Base-by-base conservation (phyloP, 73 alveolate species). In the Paramecium tetraurelia region DNA sequence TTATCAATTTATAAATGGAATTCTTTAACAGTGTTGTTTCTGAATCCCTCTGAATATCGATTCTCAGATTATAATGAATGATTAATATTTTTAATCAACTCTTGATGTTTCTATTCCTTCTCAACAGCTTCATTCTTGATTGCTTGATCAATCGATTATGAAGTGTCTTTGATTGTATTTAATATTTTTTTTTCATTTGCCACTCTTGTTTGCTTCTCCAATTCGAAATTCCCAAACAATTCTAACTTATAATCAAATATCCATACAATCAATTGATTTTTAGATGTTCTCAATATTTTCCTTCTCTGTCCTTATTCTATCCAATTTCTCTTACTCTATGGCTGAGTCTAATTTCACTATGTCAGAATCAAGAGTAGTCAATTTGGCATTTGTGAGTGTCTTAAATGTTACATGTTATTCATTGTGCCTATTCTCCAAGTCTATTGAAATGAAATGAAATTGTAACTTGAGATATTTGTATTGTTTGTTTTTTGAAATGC, bases 291-390 rank as follows among this genome's bases (percentile, higher is more conserved):
- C 89, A 7, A 76, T 76, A 36, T 76, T 76, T 20, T 76, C 89
- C 43, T 43, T 76, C 20, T 76, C 89, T 35, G 89, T 43, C 7
- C 41, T 76, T 14, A 76, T 76, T 36, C 89, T 36, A 76, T 76
- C 89, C 12, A 38, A 33, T 76, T 76, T 76, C 43, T 76, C 89
- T 76, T 76, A 76, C 16, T 76, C 89, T 35, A 76, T 76, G 4
- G 89, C 89, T 43, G 40, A 9, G 20, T 76, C 89, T 21, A 76
- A 76, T 38, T 33, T 38, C 1, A 76, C 89, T 40, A 76, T 43
- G 20, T 76, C 89, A 38, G 40, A 33, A 76, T 76, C 89, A n/a
- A 76, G 41, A 5, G 36, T 76, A 18, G 40, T 36, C 48, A 80
- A 24, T 22, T 48, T 43, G 5, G n/a, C 8, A 80, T 80, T 63